phyloP scores from a whole-genome alignment of 306 rosid species.

The Casuarina glauca region DNA sequence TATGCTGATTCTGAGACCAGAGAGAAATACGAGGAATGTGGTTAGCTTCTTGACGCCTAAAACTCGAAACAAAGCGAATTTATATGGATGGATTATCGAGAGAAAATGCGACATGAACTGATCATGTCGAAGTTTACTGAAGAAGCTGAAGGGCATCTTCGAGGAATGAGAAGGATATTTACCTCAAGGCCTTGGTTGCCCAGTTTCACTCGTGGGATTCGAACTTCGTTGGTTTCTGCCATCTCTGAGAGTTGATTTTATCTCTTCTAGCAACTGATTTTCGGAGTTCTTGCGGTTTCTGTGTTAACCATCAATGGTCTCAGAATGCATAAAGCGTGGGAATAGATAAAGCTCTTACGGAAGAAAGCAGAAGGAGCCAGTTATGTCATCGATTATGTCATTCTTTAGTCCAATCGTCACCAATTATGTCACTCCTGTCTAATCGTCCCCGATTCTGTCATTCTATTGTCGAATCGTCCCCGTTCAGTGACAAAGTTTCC shows the following conservation, averaged over 20 bases:
- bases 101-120: not conserved
- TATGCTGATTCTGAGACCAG: not conserved
- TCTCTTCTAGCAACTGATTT: not conserved
- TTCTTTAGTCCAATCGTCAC: too few relatives aligned
- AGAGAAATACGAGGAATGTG: not conserved
- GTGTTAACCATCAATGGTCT: too few relatives aligned
- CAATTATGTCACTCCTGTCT: not conserved
- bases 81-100: not conserved
- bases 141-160: not conserved
- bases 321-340: not conserved
- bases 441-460: too few relatives aligned
- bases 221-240: constrained; percentile 13
- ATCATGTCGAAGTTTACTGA: not conserved
- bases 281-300: too few relatives aligned
- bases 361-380: too few relatives aligned
- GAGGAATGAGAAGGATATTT: not conserved
- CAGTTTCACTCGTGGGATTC: constrained; percentile 29
- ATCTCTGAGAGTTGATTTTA: not conserved
- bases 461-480: too few relatives aligned
- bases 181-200: constrained; percentile 31
- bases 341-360: too few relatives aligned
- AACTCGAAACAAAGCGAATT: not conserved
- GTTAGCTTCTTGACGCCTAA: not conserved
- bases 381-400: too few relatives aligned
- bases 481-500: too few relatives aligned